Evolutionary conservation across 2,329 filamentous ascomycete species (phyloP), one percentile per base, ranked within the genome.

Genomic region (Rhinocladiella mackenziei): DNA sequence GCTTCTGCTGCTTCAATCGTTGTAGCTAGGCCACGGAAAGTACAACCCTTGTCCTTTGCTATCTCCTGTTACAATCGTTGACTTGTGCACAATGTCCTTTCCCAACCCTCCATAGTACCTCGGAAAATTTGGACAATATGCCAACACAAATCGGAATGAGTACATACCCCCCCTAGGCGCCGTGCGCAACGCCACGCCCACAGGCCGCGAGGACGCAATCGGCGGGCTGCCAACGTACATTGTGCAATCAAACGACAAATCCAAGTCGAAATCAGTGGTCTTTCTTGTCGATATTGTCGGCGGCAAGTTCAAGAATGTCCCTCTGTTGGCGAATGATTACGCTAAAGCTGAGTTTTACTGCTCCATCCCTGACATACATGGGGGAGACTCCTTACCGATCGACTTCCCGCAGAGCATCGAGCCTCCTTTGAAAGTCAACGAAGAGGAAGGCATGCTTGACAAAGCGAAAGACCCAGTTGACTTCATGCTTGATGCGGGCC

Each of bases 241-340:
- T 13, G 60, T 69, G 8, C 69, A 69, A 50, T 65, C 68, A n/a
- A 59, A 64, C 39, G 55, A 61, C 39, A 63, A 60, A 15, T 63
- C 61, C n/a, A 69, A 62, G 34, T 61, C 65, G 25, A 70, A 70
- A 51, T 64, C 64, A 3, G 62, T 74, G 30, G 62, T 76, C 39
- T 68, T 76, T 50, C 60, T 76, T 36, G 56, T 60, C 34, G 69
- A 73, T 53, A 69, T 75, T 57, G 74, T 72, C 47, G 71, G 71
- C 47, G 73, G 65, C 65, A 65, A 65, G n/a, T 65, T 73, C 36
- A 56, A 61, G 22, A 74, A 74, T 55, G 57, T 65, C 32, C 65
- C 71, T 22, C 53, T 74, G 3, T 59, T 74, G 10, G 71, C 71
- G 9, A 71, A 74, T 56, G 58, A 67, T 37, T 74, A 72, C 54